Percentiles rank a stretch among this genome's conserved stretches.
Conservation (phyloP, 2,329 filamentous ascomycete species). For the Colletotrichum lentis region DNA sequence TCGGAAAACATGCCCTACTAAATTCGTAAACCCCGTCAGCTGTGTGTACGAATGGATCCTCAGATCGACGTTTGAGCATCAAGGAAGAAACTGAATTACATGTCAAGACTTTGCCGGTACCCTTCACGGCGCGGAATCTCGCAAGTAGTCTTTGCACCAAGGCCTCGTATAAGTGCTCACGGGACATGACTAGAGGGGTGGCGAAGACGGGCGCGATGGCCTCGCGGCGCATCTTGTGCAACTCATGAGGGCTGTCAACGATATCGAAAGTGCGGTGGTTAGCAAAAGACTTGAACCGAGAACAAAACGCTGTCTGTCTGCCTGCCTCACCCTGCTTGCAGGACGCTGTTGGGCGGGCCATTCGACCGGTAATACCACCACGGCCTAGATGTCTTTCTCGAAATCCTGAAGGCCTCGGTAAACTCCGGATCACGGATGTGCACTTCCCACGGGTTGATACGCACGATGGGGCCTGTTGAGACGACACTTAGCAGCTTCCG, state of each 20-base stretch:
- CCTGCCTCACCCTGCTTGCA: neutral
- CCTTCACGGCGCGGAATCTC: neutral
- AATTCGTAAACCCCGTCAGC: neutral
- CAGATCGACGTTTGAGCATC: neutral
- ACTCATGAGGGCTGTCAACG: neutral
- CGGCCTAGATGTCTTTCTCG: neutral
- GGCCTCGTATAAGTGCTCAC: slow-evolving; percentile 1
- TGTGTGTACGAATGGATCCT: too few species aligned
- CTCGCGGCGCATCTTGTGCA: neutral
- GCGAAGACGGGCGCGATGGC: neutral
- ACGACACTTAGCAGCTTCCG: neutral
- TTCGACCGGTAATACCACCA: neutral
- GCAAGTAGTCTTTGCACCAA: neutral
- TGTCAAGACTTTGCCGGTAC: neutral
- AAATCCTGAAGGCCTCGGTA: neutral
- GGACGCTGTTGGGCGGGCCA: neutral
- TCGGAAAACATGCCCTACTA: slow-evolving; percentile 1
- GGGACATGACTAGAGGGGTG: neutral
- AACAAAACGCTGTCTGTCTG: neutral
- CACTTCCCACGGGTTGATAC: slow-evolving; percentile 4
- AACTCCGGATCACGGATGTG: slow-evolving; percentile 2
- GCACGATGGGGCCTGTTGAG: neutral
- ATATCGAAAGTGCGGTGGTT: neutral
- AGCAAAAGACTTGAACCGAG: neutral
- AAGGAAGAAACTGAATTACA: neutral